These are phyloP conservation scores for Cladosporium phlei DNA, from an alignment of 2,329 filamentous ascomycete species.

Conservation along the genomic window DNA sequence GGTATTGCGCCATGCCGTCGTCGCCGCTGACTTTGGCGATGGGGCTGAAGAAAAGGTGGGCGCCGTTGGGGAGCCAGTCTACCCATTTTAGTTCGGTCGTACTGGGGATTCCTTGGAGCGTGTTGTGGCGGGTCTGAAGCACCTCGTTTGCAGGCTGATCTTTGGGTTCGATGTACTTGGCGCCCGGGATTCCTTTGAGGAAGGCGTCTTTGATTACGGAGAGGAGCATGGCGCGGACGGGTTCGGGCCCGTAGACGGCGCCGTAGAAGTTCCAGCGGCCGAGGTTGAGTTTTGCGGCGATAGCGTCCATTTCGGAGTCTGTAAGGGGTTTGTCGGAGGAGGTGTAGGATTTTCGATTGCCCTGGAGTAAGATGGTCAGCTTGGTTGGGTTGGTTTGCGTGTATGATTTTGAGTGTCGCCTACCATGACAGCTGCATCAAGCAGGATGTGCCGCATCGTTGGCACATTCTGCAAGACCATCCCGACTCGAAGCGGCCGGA, in stretches of 20 bases:
- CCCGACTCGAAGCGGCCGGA: constrained; percentile 40
- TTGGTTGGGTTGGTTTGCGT: not conserved
- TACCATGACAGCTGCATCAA: constrained; percentile 41
- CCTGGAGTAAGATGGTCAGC: constrained; percentile 16
- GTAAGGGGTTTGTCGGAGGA: constrained; percentile 32
- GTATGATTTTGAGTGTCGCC: not conserved
- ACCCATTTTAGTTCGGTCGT: constrained; percentile 40
- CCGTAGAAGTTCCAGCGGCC: constrained; percentile 52
- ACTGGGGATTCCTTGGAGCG: constrained; percentile 30
- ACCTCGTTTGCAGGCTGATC: constrained; percentile 34
- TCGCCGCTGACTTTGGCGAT: constrained; percentile 47
- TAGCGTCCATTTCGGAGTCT: constrained; percentile 39
- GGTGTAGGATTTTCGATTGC: constrained; percentile 33
- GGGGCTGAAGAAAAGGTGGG: constrained; percentile 50
- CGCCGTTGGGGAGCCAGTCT: constrained; percentile 51
- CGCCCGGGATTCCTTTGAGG: constrained; percentile 35
- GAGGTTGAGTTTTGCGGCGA: constrained; percentile 39
- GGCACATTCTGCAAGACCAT: constrained; percentile 48
- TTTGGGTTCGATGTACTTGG: constrained; percentile 40
- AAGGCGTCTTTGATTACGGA: constrained; percentile 43
- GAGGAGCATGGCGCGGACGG: constrained; percentile 29
- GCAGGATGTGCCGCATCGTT: constrained; percentile 41
- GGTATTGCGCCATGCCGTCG: constrained; percentile 45
- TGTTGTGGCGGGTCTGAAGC: constrained; percentile 28
- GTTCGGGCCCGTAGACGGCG: constrained; percentile 35